Base-by-base conservation (phyloP, 192 early-diverging fungal genomes). In the Entrophospora sp. region DNA sequence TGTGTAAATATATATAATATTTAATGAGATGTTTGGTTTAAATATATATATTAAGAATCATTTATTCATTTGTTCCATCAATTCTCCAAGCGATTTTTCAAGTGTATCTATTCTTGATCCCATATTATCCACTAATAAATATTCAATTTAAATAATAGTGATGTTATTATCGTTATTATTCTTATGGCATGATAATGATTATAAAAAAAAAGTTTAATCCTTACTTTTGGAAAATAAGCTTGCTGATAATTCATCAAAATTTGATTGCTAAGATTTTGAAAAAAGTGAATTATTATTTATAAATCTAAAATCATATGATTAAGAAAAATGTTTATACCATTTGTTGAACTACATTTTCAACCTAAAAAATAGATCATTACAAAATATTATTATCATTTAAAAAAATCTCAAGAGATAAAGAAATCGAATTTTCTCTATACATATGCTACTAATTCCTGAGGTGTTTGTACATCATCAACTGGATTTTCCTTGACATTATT, bases 61-160 rank as follows among this genome's bases (percentile, higher is more conserved):
- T n/a, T n/a, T n/a, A n/a, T n/a, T n/a, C n/a, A n/a, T n/a, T 7
- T 56, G 53, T 56, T 56, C 14, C 25, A 56, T 56, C 28, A 56
- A 34, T 30, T 56, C 32, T 4, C 53, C 53, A 56, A 56, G 25
- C n/a, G 53, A 56, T 30, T 34, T 56, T 30, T 56, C 53, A 3
- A 56, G 53, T 12, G 53, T 27, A 18, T 56, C 53, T 56, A 56
- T 32, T 18, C 53, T 14, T 32, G 25, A 13, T 5, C 53, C 28
- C 53, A 56, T 56, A 24, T 56, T 27, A 13, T 56, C 53, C 53
- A 56, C 53, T 56, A 34, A 56, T 27, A n/a, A n/a, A n/a, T n/a
- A n/a, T n/a, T n/a, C n/a, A n/a, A n/a, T n/a, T n/a, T n/a, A n/a
- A 34, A 56, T 32, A 30, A 56, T 7, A 13, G 7, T 30, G 4